A percentile compares a stretch with the other conserved stretches of the same genome.
Conservation (phyloP, 495 filamentous ascomycete species). For the Penicillium lividum region DNA sequence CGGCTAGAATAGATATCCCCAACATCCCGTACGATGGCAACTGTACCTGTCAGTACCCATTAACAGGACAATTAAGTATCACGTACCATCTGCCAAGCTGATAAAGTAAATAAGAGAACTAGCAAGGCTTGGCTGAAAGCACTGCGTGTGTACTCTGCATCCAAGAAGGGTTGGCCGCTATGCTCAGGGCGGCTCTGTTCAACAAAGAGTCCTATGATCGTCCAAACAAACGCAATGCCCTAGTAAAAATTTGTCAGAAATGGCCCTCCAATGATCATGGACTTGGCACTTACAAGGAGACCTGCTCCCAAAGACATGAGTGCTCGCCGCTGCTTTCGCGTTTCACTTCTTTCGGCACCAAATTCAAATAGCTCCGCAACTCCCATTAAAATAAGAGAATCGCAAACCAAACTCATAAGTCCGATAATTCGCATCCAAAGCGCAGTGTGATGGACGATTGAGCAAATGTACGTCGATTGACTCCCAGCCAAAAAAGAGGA, state of each 20-base stretch:
- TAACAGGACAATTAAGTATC: background rate
- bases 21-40: conserved; percentile 37
- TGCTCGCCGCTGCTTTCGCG: conserved; percentile 27
- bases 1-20: conserved; percentile 35
- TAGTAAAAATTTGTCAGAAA: conserved; percentile 16
- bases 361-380: conserved; percentile 31
- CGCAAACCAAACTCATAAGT: conserved; percentile 31
- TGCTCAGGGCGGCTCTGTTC: conserved; percentile 28
- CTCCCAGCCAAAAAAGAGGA: conserved; percentile 29
- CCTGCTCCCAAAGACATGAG: conserved; percentile 36
- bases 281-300: conserved; percentile 37
- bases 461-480: conserved; percentile 51
- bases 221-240: conserved; percentile 37
- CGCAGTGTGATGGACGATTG: conserved; percentile 30
- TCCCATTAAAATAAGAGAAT: conserved; percentile 38
- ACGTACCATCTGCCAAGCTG: conserved; percentile 46
- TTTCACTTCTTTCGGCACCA: conserved; percentile 19
- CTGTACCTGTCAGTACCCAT: conserved; percentile 23
- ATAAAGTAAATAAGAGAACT: conserved; percentile 32
- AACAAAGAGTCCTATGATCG: conserved; percentile 26
- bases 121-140: conserved; percentile 38
- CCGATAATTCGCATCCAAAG: conserved; percentile 28
- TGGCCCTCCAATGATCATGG: background rate
- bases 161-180: conserved; percentile 30
- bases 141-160: conserved; percentile 36